Base-by-base conservation (phyloP, 164 flowering plant species). In the Cinnamomum chago region DNA sequence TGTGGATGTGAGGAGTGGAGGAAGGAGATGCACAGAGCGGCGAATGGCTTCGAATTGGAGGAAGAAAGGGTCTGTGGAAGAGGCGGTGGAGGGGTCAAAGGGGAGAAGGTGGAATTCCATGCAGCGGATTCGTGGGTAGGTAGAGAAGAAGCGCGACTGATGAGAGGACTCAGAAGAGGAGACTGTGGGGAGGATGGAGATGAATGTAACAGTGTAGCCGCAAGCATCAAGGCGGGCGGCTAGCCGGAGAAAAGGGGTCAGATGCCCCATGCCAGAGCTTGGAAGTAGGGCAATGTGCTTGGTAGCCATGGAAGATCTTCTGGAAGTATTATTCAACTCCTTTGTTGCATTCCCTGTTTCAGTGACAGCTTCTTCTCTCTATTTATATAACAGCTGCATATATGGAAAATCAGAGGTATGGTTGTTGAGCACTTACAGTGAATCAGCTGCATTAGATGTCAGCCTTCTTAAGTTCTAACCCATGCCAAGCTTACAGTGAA, bases 211-310 rank as follows among this genome's bases (percentile, higher is more conserved):
- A 11, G 20, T 24, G 75, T 73, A 72, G 74, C 78, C 72, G 1
- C 23, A 69, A 35, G 23, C 20, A 6, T 15, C 55, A 24, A 82
- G 79, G 18, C 71, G 28, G 30, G 79, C 78, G 3, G 79, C 84
- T 0, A 79, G 75, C 12, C 79, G 76, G 40, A 76, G 72, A 67
- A 75, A 75, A 1, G 82, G 80, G 5, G 77, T 78, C 15, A 85
- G 71, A 40, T 85, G 85, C 28, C 87, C 87, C 84, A 85, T 79
- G 55, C 87, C 85, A 3, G 87, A 67, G 72, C 87, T 80, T 0
- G 82, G 85, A 15, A 81, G 73, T 35, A 85, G 67, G 24, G 80
- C 84, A 3, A 81, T 65, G 64, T 79, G 83, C 20, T 7, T 40
- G 47, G 47, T 40, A 40, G 47, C 47, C 47, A 40, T 40, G 47